Evolutionary conservation across 371 early-diverging fungal genomes (phyloP).

Genomic region (Batrachochytrium dendrobatidis): DNA sequence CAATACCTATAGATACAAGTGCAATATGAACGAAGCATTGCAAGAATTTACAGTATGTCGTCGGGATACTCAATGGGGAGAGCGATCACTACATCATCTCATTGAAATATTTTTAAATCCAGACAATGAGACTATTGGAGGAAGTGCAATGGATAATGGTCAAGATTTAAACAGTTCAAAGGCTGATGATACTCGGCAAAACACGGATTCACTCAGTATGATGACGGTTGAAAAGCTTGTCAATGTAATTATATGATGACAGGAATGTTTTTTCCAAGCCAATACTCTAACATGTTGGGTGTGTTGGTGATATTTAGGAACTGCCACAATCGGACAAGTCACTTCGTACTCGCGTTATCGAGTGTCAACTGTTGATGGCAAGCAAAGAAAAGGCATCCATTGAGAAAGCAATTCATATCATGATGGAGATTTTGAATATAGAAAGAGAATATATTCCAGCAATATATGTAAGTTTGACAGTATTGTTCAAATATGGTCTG

Average conservation of each 20-base stretch:
- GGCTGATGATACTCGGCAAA: conserved; percentile 14
- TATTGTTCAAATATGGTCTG: conserved; percentile 1
- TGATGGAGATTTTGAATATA: conserved; percentile 34
- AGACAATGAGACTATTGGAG: conserved; percentile 40
- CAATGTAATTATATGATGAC: conserved; percentile 16
- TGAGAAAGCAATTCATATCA: conserved; percentile 30
- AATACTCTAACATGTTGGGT: not conserved
- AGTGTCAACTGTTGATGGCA: conserved; percentile 37
- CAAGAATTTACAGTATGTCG: conserved; percentile 35
- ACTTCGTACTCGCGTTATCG: conserved; percentile 31
- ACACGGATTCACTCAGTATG: conserved; percentile 32
- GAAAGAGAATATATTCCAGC: conserved; percentile 43
- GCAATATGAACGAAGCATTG: conserved; percentile 35
- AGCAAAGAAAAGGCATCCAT: conserved; percentile 39
- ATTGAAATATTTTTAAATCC: conserved; percentile 47
- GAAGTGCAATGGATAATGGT: conserved; percentile 32
- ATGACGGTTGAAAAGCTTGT: conserved; percentile 42
- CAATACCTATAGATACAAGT: conserved; percentile 23
- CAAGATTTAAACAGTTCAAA: conserved; percentile 6
- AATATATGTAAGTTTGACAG: conserved; percentile 25
- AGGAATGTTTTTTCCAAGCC: not conserved
- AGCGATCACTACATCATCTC: conserved; percentile 31
- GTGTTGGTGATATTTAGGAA: conserved; percentile 15
- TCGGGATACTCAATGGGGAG: conserved; percentile 36
- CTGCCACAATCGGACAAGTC: conserved; percentile 35